phyloP scores from a whole-genome alignment of 148 eudicot genomes.

The Agrostemma githago region DNA sequence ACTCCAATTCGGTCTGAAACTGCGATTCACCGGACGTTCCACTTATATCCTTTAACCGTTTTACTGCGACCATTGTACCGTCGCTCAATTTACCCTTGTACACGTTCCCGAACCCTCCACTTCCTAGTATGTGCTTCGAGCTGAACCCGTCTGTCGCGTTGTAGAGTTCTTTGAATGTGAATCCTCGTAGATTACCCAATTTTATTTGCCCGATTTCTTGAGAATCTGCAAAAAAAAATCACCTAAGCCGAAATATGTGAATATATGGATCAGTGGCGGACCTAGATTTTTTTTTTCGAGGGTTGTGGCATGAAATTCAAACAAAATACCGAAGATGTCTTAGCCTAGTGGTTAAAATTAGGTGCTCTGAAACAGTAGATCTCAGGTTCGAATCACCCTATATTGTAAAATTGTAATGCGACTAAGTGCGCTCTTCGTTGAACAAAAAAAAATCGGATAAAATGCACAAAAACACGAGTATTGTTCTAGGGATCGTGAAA shows the following conservation, averaged over 20 bases:
- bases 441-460: no score
- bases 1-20: slow-evolving; percentile 83
- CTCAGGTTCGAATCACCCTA: no score
- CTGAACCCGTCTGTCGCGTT: slow-evolving; percentile 71
- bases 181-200: slow-evolving; percentile 69
- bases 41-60: slow-evolving; percentile 71
- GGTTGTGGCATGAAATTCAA: no score
- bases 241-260: background rate
- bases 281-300: no score
- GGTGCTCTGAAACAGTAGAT: no score
- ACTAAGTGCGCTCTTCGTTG: no score
- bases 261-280: no score
- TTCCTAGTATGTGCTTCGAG: slow-evolving; percentile 85
- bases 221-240: slow-evolving; percentile 35
- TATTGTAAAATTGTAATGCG: no score
- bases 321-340: no score
- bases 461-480: background rate
- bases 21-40: slow-evolving; percentile 85
- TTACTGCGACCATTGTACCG: slow-evolving; percentile 77
- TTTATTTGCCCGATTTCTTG: slow-evolving; percentile 62
- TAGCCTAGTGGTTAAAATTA: no score
- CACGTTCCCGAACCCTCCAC: slow-evolving; percentile 95
- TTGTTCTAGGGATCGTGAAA: no score
- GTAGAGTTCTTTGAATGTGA: slow-evolving; percentile 78
- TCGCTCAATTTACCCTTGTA: slow-evolving; percentile 75